Percentiles rank a stretch among this genome's conserved stretches.
These are phyloP conservation scores for Uronychia binucleata DNA, from an alignment of 73 alveolate genomes.

Conservation along the genomic window DNA sequence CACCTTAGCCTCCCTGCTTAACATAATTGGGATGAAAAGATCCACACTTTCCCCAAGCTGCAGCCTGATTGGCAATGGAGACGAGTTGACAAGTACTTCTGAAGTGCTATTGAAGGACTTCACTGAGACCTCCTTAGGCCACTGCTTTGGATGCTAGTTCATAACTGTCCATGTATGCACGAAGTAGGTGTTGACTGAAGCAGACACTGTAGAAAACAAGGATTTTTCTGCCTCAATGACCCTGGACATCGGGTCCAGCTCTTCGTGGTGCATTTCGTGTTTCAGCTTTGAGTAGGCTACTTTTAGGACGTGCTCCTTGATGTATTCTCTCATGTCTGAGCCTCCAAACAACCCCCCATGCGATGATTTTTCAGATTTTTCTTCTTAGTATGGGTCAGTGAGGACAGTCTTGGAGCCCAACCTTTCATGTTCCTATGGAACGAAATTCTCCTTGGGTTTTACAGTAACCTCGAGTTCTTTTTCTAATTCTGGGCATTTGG, in stretches of 20 bases:
- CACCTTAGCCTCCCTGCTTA: background rate
- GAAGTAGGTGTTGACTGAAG: background rate
- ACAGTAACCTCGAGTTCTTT: too few species aligned
- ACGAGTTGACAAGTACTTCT: background rate
- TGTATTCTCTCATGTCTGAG: background rate
- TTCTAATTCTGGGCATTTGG: background rate
- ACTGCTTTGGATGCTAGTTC: background rate
- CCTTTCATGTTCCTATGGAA: background rate
- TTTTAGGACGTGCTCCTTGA: background rate
- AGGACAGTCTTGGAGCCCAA: background rate
- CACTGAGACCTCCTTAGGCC: background rate
- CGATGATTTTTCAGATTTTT: background rate
- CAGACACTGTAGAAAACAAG: background rate
- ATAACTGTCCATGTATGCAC: background rate
- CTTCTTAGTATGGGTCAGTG: background rate
- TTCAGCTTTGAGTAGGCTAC: background rate
- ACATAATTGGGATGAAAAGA: background rate
- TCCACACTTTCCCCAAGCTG: background rate
- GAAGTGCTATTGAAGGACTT: background rate
- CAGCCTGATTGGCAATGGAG: background rate
- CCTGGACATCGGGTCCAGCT: background rate
- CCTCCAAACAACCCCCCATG: background rate
- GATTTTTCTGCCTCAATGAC: background rate
- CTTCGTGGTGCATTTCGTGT: background rate
- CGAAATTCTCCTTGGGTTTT: background rate